Evolutionary conservation across 768 basidiomycete species (phyloP).

Genomic region (Mycena vitilis): DNA sequence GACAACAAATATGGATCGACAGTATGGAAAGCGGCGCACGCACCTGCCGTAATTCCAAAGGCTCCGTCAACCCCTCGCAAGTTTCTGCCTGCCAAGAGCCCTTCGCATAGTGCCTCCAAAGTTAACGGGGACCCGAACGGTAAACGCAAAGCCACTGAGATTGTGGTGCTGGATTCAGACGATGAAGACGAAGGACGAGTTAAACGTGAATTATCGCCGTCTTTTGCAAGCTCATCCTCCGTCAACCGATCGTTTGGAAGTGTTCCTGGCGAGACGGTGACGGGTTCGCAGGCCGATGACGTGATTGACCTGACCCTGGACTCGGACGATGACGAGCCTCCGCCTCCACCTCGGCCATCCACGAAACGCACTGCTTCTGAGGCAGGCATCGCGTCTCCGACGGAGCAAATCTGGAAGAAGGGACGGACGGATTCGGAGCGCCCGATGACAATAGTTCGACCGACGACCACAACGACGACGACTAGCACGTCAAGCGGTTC

Average conservation of each 20-base stretch:
- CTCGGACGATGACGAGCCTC: slow-evolving; percentile 75
- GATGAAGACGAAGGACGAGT: slow-evolving; percentile 84
- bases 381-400: slow-evolving; percentile 60
- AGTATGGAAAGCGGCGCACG: slow-evolving; percentile 73
- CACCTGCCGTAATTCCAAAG: slow-evolving; percentile 42
- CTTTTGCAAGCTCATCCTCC: slow-evolving; percentile 60
- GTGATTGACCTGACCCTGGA: slow-evolving; percentile 91
- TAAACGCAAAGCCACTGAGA: slow-evolving; percentile 63
- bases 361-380: slow-evolving; percentile 74
- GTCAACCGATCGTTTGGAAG: slow-evolving; percentile 46
- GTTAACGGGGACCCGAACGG: slow-evolving; percentile 51
- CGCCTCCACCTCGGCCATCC: slow-evolving; percentile 45
- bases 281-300: slow-evolving; percentile 51
- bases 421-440: slow-evolving; percentile 49
- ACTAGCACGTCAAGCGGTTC: slow-evolving; percentile 1
- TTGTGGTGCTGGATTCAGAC: slow-evolving; percentile 79
- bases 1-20: slow-evolving; percentile 87
- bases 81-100: slow-evolving; percentile 42
- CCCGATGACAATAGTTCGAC: slow-evolving; percentile 12
- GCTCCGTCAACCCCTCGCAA: slow-evolving; percentile 48
- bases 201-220: slow-evolving; percentile 80
- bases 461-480: slow-evolving; percentile 17
- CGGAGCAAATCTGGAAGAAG: slow-evolving; percentile 84
- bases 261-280: slow-evolving; percentile 42
- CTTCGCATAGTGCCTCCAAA: slow-evolving; percentile 36